phyloP scores from a whole-genome alignment of 129 eudicot genomes.

The sunflower (Helianthus annuus) region HanXRQr2.0-SUNRISE NC_035441.2:174907091-174907590 shows the following conservation, averaged over 20 bases:
- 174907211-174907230: neutral
- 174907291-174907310: constrained; percentile 23
- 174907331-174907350: constrained; percentile 14
- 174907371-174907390: constrained; percentile 17
- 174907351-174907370: constrained; percentile 42
- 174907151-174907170: neutral
- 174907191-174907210: neutral
- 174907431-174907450: constrained; percentile 6
- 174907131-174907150: too few relatives aligned
- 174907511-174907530: constrained; percentile 27
- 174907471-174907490: constrained; percentile 15
- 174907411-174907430: neutral
- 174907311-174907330: constrained; percentile 27
- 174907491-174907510: constrained; percentile 25
- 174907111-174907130: too few relatives aligned
- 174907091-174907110: too few relatives aligned
- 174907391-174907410: neutral
- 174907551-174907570: constrained; percentile 25
- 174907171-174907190: neutral
- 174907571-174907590: constrained; percentile 22
- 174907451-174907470: constrained; percentile 10
- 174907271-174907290: constrained; percentile 12
- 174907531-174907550: constrained; percentile 30
- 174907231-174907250: constrained; percentile 9
- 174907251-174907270: constrained; percentile 24